These are phyloP conservation scores for Paecilomyces sp. DNA, from an alignment of 2,329 filamentous ascomycete genomes.

Conservation along the genomic window DNA sequence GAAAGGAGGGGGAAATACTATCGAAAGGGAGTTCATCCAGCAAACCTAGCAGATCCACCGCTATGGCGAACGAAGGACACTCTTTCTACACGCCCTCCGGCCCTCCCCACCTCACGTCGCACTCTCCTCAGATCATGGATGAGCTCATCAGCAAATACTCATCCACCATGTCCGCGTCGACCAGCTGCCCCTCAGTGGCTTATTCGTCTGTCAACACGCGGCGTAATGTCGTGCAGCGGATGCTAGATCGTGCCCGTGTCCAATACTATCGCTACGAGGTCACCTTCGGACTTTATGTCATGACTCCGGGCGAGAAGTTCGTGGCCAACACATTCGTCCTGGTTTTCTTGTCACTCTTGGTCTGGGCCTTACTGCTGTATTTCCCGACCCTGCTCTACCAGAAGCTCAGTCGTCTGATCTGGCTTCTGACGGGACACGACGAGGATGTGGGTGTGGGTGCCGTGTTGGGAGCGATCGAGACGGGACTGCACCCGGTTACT, in stretches of 20 bases:
- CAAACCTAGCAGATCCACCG: not conserved
- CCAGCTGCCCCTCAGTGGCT: conserved; percentile 3
- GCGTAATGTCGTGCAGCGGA: conserved; percentile 20
- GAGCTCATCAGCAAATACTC: conserved; percentile 27
- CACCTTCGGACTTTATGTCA: conserved; percentile 37
- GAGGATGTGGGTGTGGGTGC: conserved; percentile 20
- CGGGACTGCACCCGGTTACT: conserved; percentile 1
- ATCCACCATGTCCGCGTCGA: conserved; percentile 16
- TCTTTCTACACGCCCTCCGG: conserved; percentile 26
- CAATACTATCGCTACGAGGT: conserved; percentile 43
- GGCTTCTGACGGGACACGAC: conserved; percentile 31
- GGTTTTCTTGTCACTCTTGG: conserved; percentile 24
- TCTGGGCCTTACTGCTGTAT: conserved; percentile 30
- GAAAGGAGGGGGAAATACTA: not conserved
- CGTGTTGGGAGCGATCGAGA: conserved; percentile 20
- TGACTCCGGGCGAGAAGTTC: conserved; percentile 37
- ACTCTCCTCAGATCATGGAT: conserved; percentile 23
- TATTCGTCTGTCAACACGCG: conserved; percentile 7
- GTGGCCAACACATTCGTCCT: conserved; percentile 35
- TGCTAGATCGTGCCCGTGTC: conserved; percentile 27
- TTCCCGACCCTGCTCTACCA: conserved; percentile 30
- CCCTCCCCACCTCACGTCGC: conserved; percentile 20
- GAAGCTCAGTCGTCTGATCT: conserved; percentile 26
- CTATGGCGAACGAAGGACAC: conserved; percentile 26
- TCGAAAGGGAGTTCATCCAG: not conserved